Evolutionary conservation across 2,329 filamentous ascomycete species (phyloP).

Genomic region (Diplodia scrobiculata): DNA sequence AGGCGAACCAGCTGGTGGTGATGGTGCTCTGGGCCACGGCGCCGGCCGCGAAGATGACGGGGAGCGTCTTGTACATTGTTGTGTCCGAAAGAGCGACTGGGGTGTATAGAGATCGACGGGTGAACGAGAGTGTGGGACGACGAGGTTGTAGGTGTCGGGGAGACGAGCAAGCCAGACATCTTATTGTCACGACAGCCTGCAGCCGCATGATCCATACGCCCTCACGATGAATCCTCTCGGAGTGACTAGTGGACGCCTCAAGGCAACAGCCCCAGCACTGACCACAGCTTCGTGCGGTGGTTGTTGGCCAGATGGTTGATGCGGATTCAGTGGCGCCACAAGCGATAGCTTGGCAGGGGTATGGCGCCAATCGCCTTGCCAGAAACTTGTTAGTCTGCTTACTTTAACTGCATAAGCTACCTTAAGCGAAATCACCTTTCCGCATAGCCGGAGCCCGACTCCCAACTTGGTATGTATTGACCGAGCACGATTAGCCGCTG

Average conservation of each 20-base stretch:
- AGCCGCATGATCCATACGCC: background rate
- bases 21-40: constrained; percentile 20
- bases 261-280: constrained; percentile 14
- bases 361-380: background rate
- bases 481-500: background rate
- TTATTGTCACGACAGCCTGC: background rate
- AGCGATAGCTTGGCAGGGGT: constrained; percentile 3
- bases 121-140: background rate
- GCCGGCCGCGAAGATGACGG: constrained; percentile 16
- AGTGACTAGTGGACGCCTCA: background rate
- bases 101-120: background rate
- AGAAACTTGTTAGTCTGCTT: background rate
- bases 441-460: background rate
- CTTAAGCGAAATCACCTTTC: constrained; percentile 3
- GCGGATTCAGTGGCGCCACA: constrained; percentile 11
- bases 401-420: constrained; percentile 10
- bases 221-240: constrained; percentile 1
- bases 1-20: constrained; percentile 12
- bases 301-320: constrained; percentile 2
- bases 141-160: no score
- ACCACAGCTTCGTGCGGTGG: constrained; percentile 4
- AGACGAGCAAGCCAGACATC: background rate
- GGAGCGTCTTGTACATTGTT: constrained; percentile 15
- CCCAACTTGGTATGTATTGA: background rate
- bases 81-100: constrained; percentile 2